Evolutionary conservation across 2,329 filamentous ascomycete genomes (phyloP).

Genomic region (Colletotrichum sp.): DNA sequence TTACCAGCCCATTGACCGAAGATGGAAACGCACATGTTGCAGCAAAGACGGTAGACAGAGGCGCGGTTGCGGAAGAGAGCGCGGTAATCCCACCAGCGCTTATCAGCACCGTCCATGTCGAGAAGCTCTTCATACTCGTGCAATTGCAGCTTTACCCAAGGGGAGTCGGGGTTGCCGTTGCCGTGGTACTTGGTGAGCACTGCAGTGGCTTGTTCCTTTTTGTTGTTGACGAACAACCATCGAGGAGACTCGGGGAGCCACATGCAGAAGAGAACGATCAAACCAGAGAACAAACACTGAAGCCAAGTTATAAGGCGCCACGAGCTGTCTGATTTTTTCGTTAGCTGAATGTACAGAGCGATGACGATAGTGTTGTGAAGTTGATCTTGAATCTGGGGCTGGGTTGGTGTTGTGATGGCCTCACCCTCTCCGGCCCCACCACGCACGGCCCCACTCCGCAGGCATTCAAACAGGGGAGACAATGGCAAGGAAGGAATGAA

Average conservation of each 20-base stretch:
- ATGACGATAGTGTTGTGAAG: background rate
- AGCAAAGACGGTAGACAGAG: slow-evolving; percentile 47
- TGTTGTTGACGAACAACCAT: slow-evolving; percentile 44
- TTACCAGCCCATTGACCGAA: slow-evolving; percentile 52
- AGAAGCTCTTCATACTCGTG: slow-evolving; percentile 48
- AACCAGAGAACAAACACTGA: slow-evolving; percentile 46
- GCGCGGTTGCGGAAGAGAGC: slow-evolving; percentile 46
- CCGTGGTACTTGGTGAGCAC: slow-evolving; percentile 48
- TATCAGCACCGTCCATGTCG: slow-evolving; percentile 47
- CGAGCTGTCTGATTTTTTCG: slow-evolving; percentile 28
- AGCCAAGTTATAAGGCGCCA: slow-evolving; percentile 51
- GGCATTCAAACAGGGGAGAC: rapidly evolving
- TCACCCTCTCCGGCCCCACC: background rate
- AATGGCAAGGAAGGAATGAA: rapidly evolving
- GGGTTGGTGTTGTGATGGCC: background rate
- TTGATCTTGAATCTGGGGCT: background rate
- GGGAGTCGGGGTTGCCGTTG: slow-evolving; percentile 45
- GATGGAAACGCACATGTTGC: slow-evolving; percentile 44
- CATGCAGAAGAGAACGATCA: slow-evolving; percentile 38
- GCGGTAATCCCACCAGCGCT: slow-evolving; percentile 53
- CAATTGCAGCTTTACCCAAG: slow-evolving; percentile 51
- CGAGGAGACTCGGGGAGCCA: slow-evolving; percentile 47
- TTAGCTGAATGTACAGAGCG: background rate
- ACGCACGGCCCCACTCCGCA: background rate
- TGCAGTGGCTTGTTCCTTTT: slow-evolving; percentile 36